Evolutionary conservation across 306 rosid genomes (phyloP), one percentile per base, ranked within the genome.

Genomic region (Vicia villosa): DNA sequence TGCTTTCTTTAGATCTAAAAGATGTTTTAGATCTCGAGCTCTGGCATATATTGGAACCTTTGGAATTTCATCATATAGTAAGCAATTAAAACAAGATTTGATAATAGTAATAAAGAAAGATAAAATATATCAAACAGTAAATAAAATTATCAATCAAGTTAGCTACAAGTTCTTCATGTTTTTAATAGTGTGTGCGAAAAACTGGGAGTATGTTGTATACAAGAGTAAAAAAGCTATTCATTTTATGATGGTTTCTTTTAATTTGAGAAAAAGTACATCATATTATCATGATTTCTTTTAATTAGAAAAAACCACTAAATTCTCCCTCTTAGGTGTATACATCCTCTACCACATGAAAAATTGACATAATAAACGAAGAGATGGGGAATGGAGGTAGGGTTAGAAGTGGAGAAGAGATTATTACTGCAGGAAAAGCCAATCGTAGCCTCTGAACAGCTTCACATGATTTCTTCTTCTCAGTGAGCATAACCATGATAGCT

Each of bases 401-500:
- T 51, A 36, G 28, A 19, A 34, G 67, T 30, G 64, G 47, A 42
- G 34, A 66, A 40, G 62, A 76, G 82, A 79, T 70, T 59, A 77
- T 83, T 91, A 95, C 99, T 1, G 86, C 83, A 4, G 99, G 95
- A 74, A 95, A 95, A 65, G 86, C 81, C 56, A 77, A 70, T n/a
- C 88, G 84, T 52, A 95, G 91, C 76, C 95, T 86, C 76, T 89
- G 89, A 75, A 95, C 95, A 56, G 97, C 91, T 66, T 91, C 96
- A 43, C 72, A 34, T 60, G 96, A 76, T 75, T 70, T 85, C 71
- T 76, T 50, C 79, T 82, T 89, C 24, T 81, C 90, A 5, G 89
- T 84, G 80, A 87, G 88, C 97, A 95, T 89, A 77, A 95, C 82
- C 97, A 95, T 87, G 54, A 95, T 88, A 80, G 97, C 99, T 83